These are phyloP conservation scores for Aspergillus carbonarius DNA, from an alignment of 2,329 filamentous ascomycete genomes.

Conservation along the genomic window DNA sequence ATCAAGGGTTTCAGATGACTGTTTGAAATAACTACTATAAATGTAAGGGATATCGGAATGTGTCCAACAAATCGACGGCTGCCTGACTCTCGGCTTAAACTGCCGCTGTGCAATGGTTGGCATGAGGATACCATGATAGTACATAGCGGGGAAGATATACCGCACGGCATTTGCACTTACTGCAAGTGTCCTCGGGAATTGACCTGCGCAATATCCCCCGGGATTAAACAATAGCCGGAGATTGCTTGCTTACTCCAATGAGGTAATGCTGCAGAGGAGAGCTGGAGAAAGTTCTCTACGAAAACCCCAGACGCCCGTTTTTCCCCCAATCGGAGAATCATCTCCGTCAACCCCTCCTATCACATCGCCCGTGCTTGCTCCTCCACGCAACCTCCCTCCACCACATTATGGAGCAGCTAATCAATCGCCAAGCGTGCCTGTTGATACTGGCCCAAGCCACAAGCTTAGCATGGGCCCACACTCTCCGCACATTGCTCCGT, in stretches of 20 bases:
- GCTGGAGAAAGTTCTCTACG: not conserved
- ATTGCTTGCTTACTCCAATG: not conserved
- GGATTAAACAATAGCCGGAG: not conserved
- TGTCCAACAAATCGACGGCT: too few species aligned
- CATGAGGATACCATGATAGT: too few species aligned
- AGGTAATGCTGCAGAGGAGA: not conserved
- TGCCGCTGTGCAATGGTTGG: too few species aligned
- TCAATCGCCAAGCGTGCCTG: not conserved
- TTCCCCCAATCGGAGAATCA: constrained; percentile 9
- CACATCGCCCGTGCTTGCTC: not conserved
- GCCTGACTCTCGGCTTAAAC: too few species aligned
- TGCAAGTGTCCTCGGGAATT: not conserved
- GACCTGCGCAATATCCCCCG: not conserved
- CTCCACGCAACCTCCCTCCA: not conserved
- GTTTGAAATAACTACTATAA: too few species aligned
- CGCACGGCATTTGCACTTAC: not conserved
- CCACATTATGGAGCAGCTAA: not conserved
- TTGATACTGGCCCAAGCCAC: not conserved
- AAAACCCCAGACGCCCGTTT: not conserved
- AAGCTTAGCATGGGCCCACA: not conserved
- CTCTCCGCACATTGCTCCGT: not conserved
- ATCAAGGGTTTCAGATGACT: too few species aligned
- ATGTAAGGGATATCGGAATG: too few species aligned
- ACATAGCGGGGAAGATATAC: not conserved
- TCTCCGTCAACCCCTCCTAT: constrained; percentile 3